phyloP scores from a whole-genome alignment of 805 yeast species.

The Yamadazyma endophytica region DNA sequence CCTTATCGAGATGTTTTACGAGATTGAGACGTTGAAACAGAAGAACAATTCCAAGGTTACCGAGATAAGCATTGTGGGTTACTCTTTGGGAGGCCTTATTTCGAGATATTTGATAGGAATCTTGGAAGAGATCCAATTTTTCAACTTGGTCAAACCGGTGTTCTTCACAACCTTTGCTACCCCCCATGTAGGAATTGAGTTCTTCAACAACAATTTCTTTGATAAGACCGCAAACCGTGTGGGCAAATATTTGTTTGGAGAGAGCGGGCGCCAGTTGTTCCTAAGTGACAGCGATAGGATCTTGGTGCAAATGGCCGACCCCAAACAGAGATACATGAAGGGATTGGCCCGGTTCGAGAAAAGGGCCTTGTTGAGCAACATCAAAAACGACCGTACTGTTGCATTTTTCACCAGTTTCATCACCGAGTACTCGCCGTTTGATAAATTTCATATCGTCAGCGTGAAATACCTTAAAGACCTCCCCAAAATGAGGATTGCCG shows the following conservation, averaged over 20 bases:
- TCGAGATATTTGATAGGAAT: slow-evolving; percentile 75
- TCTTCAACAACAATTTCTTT: slow-evolving; percentile 28
- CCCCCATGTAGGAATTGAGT: slow-evolving; percentile 41
- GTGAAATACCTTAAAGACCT: slow-evolving; percentile 45
- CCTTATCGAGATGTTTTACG: slow-evolving; percentile 34
- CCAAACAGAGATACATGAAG: slow-evolving; percentile 42
- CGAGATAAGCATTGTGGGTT: slow-evolving; percentile 78
- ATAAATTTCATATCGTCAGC: slow-evolving; percentile 38
- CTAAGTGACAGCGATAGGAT: slow-evolving; percentile 38
- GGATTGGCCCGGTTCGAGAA: slow-evolving; percentile 58
- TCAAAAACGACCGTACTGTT: slow-evolving; percentile 80
- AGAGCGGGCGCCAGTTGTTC: slow-evolving; percentile 34
- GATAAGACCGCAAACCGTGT: slow-evolving; percentile 27
- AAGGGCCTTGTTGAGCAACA: slow-evolving; percentile 65
- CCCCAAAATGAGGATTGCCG: slow-evolving; percentile 38
- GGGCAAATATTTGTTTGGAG: slow-evolving; percentile 35
- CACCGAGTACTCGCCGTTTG: slow-evolving; percentile 70
- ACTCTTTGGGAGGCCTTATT: slow-evolving; percentile 85
- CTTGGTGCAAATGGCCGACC: slow-evolving; percentile 51
- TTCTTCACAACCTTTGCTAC: slow-evolving; percentile 41
- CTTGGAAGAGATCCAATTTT: slow-evolving; percentile 29
- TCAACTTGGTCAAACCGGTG: slow-evolving; percentile 31
- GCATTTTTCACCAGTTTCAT: slow-evolving; percentile 83
- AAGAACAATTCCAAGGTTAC: slow-evolving; percentile 37
- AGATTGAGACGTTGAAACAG: slow-evolving; percentile 33